Conservation (phyloP, 768 basidiomycete genomes). For the Russula foetens region DNA sequence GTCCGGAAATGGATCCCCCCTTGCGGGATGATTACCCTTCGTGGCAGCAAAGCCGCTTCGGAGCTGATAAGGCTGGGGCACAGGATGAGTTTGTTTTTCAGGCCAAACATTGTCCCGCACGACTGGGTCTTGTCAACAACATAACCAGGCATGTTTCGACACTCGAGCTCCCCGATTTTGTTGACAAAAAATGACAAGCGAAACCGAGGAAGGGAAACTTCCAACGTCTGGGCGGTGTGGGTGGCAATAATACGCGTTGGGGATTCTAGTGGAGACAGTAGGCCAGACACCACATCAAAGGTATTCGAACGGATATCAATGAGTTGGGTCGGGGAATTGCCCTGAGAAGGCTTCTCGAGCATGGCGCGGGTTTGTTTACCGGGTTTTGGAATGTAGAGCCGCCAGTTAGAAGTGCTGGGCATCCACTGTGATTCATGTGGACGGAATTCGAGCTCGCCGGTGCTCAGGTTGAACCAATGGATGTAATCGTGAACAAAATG, state of each 20-base stretch:
- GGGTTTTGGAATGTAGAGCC: not conserved
- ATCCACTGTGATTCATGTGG: conserved; percentile 27
- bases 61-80: not conserved
- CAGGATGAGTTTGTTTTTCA: conserved; percentile 26
- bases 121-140: conserved; percentile 35
- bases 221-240: not conserved
- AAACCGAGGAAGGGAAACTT: conserved; percentile 34
- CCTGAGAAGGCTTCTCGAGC: not conserved
- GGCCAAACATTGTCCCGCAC: conserved; percentile 37
- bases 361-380: not conserved
- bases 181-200: conserved; percentile 35
- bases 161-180: conserved; percentile 28
- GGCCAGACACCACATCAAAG: not conserved
- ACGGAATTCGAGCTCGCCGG: conserved; percentile 27
- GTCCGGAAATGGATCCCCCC: not conserved
- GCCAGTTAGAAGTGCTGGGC: conserved; percentile 26
- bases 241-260: not conserved
- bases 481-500: conserved; percentile 25
- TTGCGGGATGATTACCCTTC: conserved; percentile 6
- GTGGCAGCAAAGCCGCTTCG: not conserved
- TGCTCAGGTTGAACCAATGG: conserved; percentile 30
- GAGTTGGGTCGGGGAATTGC: not conserved
- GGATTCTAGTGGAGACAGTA: not conserved
- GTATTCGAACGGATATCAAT: conserved; percentile 4
- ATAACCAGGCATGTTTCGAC: conserved; percentile 34